These are phyloP conservation scores for Colletotrichum australisinense DNA, from an alignment of 2,329 filamentous ascomycete genomes.

Conservation along the genomic window DNA sequence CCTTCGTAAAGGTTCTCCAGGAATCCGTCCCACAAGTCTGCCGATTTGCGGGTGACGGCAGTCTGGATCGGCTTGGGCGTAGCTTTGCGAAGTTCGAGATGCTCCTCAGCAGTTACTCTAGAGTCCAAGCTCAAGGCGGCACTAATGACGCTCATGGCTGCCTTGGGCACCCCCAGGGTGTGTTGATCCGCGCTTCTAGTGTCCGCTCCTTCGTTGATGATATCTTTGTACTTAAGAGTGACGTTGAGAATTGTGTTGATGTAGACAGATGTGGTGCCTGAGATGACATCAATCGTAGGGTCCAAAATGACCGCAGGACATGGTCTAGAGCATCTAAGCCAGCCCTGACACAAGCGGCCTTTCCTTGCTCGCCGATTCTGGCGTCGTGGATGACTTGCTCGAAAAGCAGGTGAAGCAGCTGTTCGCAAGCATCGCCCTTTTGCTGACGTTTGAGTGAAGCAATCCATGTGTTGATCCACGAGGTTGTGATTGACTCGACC, in stretches of 20 bases:
- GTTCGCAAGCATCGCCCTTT: conserved; percentile 82
- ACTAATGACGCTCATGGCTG: conserved; percentile 60
- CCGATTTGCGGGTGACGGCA: conserved; percentile 76
- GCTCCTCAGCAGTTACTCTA: conserved; percentile 55
- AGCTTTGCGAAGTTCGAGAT: conserved; percentile 34
- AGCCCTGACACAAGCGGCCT: conserved; percentile 71
- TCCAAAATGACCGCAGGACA: conserved; percentile 68
- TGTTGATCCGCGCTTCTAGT: conserved; percentile 45
- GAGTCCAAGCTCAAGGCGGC: conserved; percentile 63
- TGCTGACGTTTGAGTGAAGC: conserved; percentile 80
- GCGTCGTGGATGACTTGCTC: conserved; percentile 68
- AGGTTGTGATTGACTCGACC: conserved; percentile 72
- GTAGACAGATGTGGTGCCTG: conserved; percentile 68
- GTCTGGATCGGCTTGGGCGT: conserved; percentile 65
- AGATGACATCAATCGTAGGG: conserved; percentile 47
- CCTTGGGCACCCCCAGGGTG: conserved; percentile 57
- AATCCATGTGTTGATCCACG: conserved; percentile 84
- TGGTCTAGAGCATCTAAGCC: conserved; percentile 71
- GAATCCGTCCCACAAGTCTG: conserved; percentile 82
- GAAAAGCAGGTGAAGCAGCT: conserved; percentile 81
- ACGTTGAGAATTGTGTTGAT: conserved; percentile 75
- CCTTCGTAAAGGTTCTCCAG: conserved; percentile 74
- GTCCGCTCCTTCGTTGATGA: conserved; percentile 67
- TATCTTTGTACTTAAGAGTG: conserved; percentile 69
- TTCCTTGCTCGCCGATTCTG: conserved; percentile 66